Evolutionary conservation across 1,284 basidiomycete genomes (phyloP).

Genomic region (Amylostereum chailletii): DNA sequence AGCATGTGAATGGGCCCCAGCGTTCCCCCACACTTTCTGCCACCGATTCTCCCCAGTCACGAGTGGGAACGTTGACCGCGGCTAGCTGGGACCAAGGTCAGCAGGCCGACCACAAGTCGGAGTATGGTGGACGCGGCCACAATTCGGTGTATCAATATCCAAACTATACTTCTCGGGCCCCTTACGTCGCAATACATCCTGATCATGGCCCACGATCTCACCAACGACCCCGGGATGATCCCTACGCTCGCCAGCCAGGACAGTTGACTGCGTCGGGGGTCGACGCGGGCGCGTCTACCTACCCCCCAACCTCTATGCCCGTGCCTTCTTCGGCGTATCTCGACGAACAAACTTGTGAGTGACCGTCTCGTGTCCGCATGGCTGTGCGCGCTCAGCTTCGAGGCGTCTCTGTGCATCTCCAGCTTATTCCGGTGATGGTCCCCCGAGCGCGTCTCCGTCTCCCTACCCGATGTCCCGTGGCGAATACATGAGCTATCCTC

Average conservation of each 20-base stretch:
- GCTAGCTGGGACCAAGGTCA: conserved; percentile 24
- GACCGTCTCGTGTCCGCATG: not conserved
- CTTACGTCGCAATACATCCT: conserved; percentile 3
- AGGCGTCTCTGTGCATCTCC: not conserved
- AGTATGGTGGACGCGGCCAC: conserved; percentile 9
- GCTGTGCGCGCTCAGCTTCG: too few relatives aligned
- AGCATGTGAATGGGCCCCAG: conserved; percentile 3
- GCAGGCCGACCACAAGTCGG: conserved; percentile 26
- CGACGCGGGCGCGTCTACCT: conserved; percentile 20
- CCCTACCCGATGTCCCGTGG: conserved; percentile 9
- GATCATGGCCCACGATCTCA: conserved; percentile 8
- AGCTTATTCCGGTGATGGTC: conserved; percentile 10
- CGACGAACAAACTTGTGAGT: conserved; percentile 36
- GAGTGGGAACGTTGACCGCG: conserved; percentile 4
- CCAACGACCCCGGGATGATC: conserved; percentile 7
- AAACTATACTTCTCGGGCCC: conserved; percentile 17
- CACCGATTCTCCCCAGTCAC: too few relatives aligned
- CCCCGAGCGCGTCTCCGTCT: conserved; percentile 3
- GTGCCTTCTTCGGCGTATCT: conserved; percentile 28
- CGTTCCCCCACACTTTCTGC: conserved; percentile 3
- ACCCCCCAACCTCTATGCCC: conserved; percentile 25
- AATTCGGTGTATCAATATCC: conserved; percentile 19
- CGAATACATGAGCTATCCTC: not conserved
- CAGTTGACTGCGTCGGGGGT: conserved; percentile 11
- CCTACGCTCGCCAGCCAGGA: conserved; percentile 3